A percentile compares a stretch with the other conserved stretches of the same genome.
phyloP scores from a whole-genome alignment of 1,139 yeast species.

The Nematodospora anomalae region DNA sequence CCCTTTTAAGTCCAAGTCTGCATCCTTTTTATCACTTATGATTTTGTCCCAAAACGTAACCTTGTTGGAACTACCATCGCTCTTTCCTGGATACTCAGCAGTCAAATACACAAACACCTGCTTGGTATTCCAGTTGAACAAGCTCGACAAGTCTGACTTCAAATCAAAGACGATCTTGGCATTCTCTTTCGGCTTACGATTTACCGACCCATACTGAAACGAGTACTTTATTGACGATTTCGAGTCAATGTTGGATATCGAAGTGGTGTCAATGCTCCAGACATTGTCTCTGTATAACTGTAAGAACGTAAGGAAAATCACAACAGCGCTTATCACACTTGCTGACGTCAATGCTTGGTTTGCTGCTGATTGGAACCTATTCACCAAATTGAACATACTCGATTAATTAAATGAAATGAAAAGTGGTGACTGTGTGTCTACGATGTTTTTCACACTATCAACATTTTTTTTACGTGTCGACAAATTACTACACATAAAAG shows the following conservation, averaged over 20 bases:
- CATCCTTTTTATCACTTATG: conserved; percentile 57
- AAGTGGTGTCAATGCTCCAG: conserved; percentile 42
- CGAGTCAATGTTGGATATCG: conserved; percentile 41
- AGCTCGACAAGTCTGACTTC: conserved; percentile 59
- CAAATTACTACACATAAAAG: too few species aligned
- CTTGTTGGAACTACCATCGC: conserved; percentile 51
- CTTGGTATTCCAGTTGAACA: conserved; percentile 96
- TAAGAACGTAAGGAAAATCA: conserved; percentile 47
- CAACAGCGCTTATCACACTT: conserved; percentile 43
- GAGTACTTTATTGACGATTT: conserved; percentile 56
- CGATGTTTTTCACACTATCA: neutral
- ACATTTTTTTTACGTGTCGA: neutral
- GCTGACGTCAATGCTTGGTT: conserved; percentile 59
- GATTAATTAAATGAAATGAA: too few species aligned
- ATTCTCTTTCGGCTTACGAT: conserved; percentile 78
- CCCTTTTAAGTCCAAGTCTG: conserved; percentile 52
- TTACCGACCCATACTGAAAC: conserved; percentile 70
- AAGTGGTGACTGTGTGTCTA: neutral
- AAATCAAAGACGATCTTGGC: conserved; percentile 71
- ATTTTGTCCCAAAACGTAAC: conserved; percentile 93
- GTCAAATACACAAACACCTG: conserved; percentile 89
- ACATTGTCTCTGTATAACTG: conserved; percentile 51
- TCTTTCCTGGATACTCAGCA: conserved; percentile 78
- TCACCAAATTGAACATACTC: conserved; percentile 40
- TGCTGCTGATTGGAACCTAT: conserved; percentile 52